Base-by-base conservation (phyloP, 306 rosid genomes). In the Crotalaria pallida region DNA sequence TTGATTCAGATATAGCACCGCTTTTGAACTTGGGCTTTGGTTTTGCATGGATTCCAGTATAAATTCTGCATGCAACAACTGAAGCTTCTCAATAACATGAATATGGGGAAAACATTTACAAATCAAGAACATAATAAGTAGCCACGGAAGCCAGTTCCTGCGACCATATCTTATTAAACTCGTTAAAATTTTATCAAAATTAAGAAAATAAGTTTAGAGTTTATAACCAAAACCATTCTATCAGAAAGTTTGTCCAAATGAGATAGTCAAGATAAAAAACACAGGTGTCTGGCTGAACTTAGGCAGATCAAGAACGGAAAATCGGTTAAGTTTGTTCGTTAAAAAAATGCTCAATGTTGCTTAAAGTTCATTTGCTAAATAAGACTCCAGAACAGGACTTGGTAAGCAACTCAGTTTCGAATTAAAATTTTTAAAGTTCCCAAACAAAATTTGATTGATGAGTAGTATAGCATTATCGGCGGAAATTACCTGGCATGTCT, bases 31-130 rank as follows among this genome's bases (percentile, higher is more conserved):
- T 95, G 24, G 96, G 92, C 72, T 91, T 95, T n/a, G 88, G 81
- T 80, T 86, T 95, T n/a, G 99, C 97, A 76, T 95, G 97, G 48
- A 95, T 89, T 72, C 96, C 97, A 0, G 99, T 95, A 65, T 89
- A 95, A 66, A 95, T 67, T 87, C 99, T 95, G 86, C 84, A 77
- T 48, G n/a, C 34, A 56, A 44, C 52, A 53, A 24, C 16, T 27
- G 27, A 73, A 36, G 58, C 36, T 24, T n/a, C 44, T 66, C 33
- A 59, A 21, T 64, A 24, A 48, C 67, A 52, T 4, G 1, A 44
- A 38, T 0, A 10, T 7, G 50, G 58, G 10, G 27, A 1, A 24
- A 31, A 26, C 1, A 41, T 56, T 27, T 11, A 18, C 56, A 12
- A 21, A 67, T 45, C 55, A 18, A 34, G 51, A 52, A 53, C 18